Evolutionary conservation across 108 stramenopile species (phyloP), one percentile per base, ranked within the genome.

Genomic region (Bacterosira constricta): DNA sequence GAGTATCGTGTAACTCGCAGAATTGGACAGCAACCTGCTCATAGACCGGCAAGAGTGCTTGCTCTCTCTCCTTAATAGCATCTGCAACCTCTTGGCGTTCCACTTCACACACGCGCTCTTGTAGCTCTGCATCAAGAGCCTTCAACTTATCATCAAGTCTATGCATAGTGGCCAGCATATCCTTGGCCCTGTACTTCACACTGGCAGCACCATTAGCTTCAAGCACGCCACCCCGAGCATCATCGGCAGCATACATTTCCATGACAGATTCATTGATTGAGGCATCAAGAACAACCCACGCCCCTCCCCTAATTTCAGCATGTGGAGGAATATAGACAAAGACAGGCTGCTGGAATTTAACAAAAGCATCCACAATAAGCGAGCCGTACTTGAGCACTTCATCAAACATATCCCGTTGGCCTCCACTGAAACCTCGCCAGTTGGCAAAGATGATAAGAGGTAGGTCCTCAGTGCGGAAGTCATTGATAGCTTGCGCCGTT

Each of bases 401-500:
- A 70, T 99, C 98, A 79, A 98, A 99, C 99, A 99, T 99, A 73
- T 99, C 99, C 35, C 99, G 83, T 76, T 97, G 96, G 0, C 99
- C 99, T 25, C 99, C 99, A 63, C 95, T 96, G 81, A 99, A 99
- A 45, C 99, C 99, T 42, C 99, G 84, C 99, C 99, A 99, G 86
- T 99, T 99, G 53, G 98, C 98, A 63, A 99, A 98, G 29, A 99
- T 88, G 56, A 99, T 95, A 21, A 98, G 74, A 42, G 99, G 99
- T 26, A 99, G 84, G 59, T 96, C 97, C 64, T 99, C 99, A 6
- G 94, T 93, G 54, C 96, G 82, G 81, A 99, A 98, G 82, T 99
- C 99, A 21, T 89, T 90, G 85, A 99, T 98, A 26, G 98, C 98
- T 73, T 98, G 96, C 2, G 98, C 98, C 20, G 99, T 99, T 85